phyloP scores from a whole-genome alignment of 108 stramenopile genomes.

The Skeletonema marinoi region DNA sequence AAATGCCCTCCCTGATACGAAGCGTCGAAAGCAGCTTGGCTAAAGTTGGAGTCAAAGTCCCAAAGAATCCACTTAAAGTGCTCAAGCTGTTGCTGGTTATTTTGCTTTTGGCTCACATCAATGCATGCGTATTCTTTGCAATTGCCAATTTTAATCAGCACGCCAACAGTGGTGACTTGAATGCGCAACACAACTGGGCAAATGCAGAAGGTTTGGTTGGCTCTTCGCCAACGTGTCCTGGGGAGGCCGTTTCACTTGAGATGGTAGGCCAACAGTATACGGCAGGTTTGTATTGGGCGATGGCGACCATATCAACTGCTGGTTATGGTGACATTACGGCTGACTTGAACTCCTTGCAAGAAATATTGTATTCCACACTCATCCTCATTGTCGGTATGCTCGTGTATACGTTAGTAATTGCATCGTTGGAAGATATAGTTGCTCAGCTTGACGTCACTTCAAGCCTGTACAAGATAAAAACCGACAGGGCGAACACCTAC shows the following conservation, averaged over 20 bases:
- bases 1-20: conserved; percentile 23
- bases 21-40: conserved; percentile 31
- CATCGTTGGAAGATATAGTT: conserved; percentile 63
- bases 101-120: conserved; percentile 42
- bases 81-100: conserved; percentile 43
- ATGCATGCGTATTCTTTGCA: conserved; percentile 48
- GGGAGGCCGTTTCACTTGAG: conserved; percentile 9
- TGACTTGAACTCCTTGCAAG: conserved; percentile 34
- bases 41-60: conserved; percentile 40
- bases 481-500: conserved; percentile 42
- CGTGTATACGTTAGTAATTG: conserved; percentile 59
- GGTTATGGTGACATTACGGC: conserved; percentile 65
- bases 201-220: conserved; percentile 31
- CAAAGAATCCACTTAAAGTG: conserved; percentile 48
- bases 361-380: conserved; percentile 53
- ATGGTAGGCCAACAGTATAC: conserved; percentile 39
- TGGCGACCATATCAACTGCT: conserved; percentile 62
- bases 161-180: conserved; percentile 8
- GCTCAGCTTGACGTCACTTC: conserved; percentile 66
- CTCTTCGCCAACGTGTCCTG: conserved; percentile 24
- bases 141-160: conserved; percentile 52
- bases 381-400: conserved; percentile 51
- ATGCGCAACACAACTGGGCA: conserved; percentile 29
- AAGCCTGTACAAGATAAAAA: conserved; percentile 52
- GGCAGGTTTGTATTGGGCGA: conserved; percentile 61